These are phyloP conservation scores for Stachybotrys chartarum DNA, from an alignment of 2,329 filamentous ascomycete species.

Conservation along the genomic window DNA sequence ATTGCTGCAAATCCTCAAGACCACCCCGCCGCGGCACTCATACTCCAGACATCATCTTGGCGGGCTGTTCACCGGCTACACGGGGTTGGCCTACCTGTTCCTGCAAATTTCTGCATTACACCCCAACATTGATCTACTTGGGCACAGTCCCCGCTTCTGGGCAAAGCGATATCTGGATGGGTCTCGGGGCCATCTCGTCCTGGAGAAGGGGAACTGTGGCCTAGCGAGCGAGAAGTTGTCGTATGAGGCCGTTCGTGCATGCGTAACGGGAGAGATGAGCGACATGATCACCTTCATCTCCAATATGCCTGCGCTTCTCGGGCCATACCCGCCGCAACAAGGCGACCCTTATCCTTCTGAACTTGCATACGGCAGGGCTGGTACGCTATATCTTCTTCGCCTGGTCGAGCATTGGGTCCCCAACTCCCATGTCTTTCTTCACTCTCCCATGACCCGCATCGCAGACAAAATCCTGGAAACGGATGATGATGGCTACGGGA, in stretches of 20 bases:
- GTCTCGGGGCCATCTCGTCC: constrained; percentile 19
- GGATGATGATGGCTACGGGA: constrained; percentile 28
- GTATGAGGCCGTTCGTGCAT: constrained; percentile 36
- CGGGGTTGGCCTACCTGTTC: constrained; percentile 49
- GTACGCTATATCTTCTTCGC: constrained; percentile 60
- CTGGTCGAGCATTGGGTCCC: constrained; percentile 52
- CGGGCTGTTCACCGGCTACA: constrained; percentile 48
- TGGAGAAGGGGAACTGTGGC: constrained; percentile 39
- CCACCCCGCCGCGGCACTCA: constrained; percentile 25
- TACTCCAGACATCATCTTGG: constrained; percentile 27
- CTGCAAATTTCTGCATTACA: constrained; percentile 36
- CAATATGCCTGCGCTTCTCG: constrained; percentile 26
- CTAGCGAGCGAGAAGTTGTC: constrained; percentile 42
- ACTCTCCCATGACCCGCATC: constrained; percentile 48
- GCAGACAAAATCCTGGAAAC: constrained; percentile 52
- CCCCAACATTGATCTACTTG: constrained; percentile 34
- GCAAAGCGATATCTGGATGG: constrained; percentile 39
- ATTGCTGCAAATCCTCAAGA: constrained; percentile 27
- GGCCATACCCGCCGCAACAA: constrained; percentile 12
- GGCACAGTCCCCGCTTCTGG: constrained; percentile 36
- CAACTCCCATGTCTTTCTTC: constrained; percentile 37
- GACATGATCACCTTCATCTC: constrained; percentile 33
- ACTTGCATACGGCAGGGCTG: constrained; percentile 60
- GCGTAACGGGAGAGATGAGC: constrained; percentile 28
- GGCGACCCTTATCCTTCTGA: constrained; percentile 46